Base-by-base conservation (phyloP, 495 filamentous ascomycete species). In the Aspergillus baeticus region DNA sequence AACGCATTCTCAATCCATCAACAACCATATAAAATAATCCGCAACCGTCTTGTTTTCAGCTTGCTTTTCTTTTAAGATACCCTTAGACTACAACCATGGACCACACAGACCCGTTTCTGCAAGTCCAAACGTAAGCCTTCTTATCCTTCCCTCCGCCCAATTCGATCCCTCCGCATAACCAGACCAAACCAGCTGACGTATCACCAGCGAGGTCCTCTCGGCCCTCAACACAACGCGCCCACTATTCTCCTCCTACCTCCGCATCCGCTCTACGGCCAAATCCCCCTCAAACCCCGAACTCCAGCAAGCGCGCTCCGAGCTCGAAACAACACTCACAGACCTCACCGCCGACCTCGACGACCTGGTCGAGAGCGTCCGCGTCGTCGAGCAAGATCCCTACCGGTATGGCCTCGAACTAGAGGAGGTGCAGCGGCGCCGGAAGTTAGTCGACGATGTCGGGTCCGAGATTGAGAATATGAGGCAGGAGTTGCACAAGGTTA, bases 221-320 rank as follows among this genome's bases (percentile, higher is more conserved):
- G 86, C 90, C 44, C 86, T 98, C 38, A 81, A 87, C 63, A 82
- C 80, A 42, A 88, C 89, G 56, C 86, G 92, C 11, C 83, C 90
- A 29, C 87, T 96, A 54, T 96, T 96, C 80, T 86, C 88, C 59
- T 96, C 92, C 37, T 98, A 96, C 80, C 85, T 96, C 37, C 94
- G 94, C 68, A 98, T 98, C 75, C 90, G 91, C 64, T 91, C 92
- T 15, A 84, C 95, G 14, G 80, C 87, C 55, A 81, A 84, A 55
- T 86, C 81, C 5, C 76, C 84, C 36, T 73, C 73, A 47, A 91
- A 89, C 51, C 95, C 92, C 26, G 95, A 98, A 69, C 87, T 98
- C 35, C 75, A 83, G 45, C 88, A 95, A 69, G 85, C 95, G 26
- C 88, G 89, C 53, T 63, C 79, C 8, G 95, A 98, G 61, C 92